Evolutionary conservation across 163 green algal species (phyloP), one percentile per base, ranked within the genome.

Genomic region (Picocystis sp.): DNA sequence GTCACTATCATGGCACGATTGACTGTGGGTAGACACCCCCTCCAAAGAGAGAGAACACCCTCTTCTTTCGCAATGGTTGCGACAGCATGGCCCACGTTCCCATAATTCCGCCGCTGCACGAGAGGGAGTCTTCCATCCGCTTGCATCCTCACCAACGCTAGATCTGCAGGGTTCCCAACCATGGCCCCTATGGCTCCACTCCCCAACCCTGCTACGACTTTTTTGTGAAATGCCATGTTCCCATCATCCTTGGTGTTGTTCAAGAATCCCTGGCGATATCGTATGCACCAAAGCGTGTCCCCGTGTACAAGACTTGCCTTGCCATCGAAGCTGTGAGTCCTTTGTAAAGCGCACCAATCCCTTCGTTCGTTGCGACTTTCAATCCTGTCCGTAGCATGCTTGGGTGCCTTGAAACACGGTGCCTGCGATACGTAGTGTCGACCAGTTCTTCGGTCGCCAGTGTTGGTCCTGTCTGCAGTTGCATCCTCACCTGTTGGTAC

Each of bases 1-100:
- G 63, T 70, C 41, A 71, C 47, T 22, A 69, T 54, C 53, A 62
- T 57, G 42, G 60, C 60, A 23, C 60, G 60, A 12, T 57, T 57
- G 35, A 65, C 56, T 33, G 62, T 69, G 12, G 56, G 55, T 25
- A 12, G 22, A 24, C 14, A 60, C 2, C 62, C 62, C 22, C 55
- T 38, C 62, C 62, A 69, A 14, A 69, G 56, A 12, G 54, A 47
- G 50, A 56, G 22, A 22, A 69, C 50, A n/a, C 62, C 62, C 43
- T 69, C 56, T 22, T 61, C 29, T 15, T 42, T 51, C 15, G 14
- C 62, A 8, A 63, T 51, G 23, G 35, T 22, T 15, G 12, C 34
- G 12, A 69, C 17, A n/a, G 54, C 55, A 22, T 64, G 34, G 34
- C 42, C 33, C 6, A 35, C 56, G 47, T 63, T 54, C 3, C 8